Conservation (phyloP, 257 asterid genomes). For the Handroanthus guayacan region DNA sequence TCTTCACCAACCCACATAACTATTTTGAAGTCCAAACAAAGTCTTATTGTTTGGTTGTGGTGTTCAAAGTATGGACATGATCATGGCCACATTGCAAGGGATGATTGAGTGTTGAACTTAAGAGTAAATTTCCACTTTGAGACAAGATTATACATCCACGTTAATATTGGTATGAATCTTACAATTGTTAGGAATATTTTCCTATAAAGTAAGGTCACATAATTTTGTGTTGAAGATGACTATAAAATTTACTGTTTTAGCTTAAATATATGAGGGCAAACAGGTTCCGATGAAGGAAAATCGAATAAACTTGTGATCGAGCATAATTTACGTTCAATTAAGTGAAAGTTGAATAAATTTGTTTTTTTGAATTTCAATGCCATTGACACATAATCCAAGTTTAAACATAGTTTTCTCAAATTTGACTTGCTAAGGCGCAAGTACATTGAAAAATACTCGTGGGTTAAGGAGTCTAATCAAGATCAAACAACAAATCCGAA, state of each 20-base stretch:
- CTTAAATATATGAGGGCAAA: no score
- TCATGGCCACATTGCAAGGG: constrained; percentile 23
- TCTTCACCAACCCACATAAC: constrained; percentile 35
- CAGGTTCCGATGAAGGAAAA: neutral
- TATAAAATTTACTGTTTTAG: no score
- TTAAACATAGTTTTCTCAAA: neutral
- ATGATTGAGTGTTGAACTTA: constrained; percentile 3
- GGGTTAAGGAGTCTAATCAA: neutral
- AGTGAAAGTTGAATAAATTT: no score
- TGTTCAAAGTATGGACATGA: constrained; percentile 31
- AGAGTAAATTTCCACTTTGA: neutral
- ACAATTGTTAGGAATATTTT: neutral
- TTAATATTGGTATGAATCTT: neutral
- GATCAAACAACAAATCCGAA: neutral
- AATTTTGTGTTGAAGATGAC: neutral
- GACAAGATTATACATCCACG: neutral
- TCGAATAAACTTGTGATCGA: no score
- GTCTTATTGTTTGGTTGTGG: constrained; percentile 34
- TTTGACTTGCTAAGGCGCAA: neutral
- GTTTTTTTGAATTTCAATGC: no score
- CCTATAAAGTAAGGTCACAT: neutral
- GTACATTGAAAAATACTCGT: no score
- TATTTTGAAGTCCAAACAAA: constrained; percentile 34
- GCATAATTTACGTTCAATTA: no score
- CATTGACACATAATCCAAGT: no score